These are phyloP conservation scores for Rosa hybrid DNA, from an alignment of 331 rosid species.

Conservation along the genomic window DNA sequence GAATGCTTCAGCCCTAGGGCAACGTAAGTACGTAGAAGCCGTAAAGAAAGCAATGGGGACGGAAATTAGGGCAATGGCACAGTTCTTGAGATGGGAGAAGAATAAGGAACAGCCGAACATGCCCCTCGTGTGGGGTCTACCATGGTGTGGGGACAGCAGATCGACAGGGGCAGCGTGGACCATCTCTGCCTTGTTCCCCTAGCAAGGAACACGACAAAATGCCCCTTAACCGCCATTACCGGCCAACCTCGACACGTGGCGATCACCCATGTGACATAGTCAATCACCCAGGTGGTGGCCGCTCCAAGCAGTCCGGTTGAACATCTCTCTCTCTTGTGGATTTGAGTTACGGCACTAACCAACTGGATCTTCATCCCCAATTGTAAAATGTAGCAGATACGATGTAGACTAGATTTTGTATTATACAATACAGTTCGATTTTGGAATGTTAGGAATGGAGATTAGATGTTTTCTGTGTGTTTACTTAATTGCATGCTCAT, in stretches of 20 bases:
- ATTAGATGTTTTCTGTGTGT: not conserved
- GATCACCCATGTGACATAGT: not conserved
- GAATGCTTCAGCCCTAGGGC: not conserved
- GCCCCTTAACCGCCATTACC: constrained; percentile 53
- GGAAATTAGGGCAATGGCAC: not conserved
- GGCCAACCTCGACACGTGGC: constrained; percentile 51
- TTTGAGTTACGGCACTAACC: not conserved
- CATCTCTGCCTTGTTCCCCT: constrained; percentile 35
- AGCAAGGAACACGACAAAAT: constrained; percentile 35
- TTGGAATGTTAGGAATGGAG: too few species aligned
- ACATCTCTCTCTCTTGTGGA: not conserved
- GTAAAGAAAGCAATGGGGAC: not conserved
- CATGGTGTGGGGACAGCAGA: constrained; percentile 28
- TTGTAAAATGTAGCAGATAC: not conserved
- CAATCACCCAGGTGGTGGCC: not conserved
- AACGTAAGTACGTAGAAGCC: not conserved
- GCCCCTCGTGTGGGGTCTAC: constrained; percentile 31
- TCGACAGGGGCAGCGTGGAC: constrained; percentile 51
- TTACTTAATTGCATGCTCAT: too few species aligned
- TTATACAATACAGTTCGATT: not conserved
- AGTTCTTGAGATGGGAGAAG: not conserved
- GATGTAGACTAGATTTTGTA: not conserved
- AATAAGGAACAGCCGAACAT: not conserved
- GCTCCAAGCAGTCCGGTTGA: not conserved
- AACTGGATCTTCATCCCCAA: not conserved